Evolutionary conservation across 345 rosid genomes (phyloP), one percentile per base, ranked within the genome.

Genomic region (Microcos paniculata): DNA sequence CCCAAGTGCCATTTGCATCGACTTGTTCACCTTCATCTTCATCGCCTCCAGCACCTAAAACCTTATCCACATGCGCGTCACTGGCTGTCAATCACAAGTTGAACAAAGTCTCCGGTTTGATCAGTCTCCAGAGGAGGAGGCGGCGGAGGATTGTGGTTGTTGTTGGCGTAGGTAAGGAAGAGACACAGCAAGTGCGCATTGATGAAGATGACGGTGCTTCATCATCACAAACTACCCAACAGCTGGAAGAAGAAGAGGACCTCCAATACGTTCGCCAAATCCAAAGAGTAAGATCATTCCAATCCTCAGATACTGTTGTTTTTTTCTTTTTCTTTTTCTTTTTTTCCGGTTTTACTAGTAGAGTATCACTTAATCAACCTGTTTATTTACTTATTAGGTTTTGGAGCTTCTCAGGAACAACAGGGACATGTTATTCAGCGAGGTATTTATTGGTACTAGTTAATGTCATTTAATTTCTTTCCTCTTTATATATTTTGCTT

Each of bases 381-480:
- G 31, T 38, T 71, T 71, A 5, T 66, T 46, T 2, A n/a, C 45
- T 8, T 56, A 15, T 31, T 89, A 93, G 93, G 94, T 88, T 16
- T 77, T 96, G 89, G 94, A 90, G 84, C 93, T 93, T 64, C 94
- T 96, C 4, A 86, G 82, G 82, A 89, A 89, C 77, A 96, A 96
- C 76, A 86, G 97, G 63, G 99, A 96, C 77, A 96, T 96, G 98
- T 75, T 93, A 63, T 91, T 90, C 82, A 88, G 83, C 78, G 96
- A 96, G 90, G 99, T 91, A 77, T 59, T 15, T 35, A 40, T 33
- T 9, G 30, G 51, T 51, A 13, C 6, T 51, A 19, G 21, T 62
- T n/a, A 62, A 21, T 13, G 4, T 56, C 11, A 18, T 56, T 19
- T 14, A 42, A 52, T 61, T 45, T 49, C 11, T 57, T 53, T 8